Base-by-base conservation (phyloP, 2,329 filamentous ascomycete species). In the Cercospora janseana region DNA sequence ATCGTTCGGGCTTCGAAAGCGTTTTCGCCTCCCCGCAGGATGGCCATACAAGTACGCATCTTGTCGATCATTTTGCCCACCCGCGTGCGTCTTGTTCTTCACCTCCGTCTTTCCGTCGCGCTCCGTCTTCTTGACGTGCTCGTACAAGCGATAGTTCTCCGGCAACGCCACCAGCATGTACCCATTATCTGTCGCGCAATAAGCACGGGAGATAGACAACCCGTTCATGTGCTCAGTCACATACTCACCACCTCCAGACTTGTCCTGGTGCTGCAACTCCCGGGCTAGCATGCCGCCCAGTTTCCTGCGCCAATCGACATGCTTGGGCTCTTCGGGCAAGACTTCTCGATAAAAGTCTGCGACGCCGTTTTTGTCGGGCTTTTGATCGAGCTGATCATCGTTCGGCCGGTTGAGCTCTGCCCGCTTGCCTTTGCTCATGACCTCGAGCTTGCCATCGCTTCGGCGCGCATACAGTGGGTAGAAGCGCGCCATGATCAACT, bases 11-110 rank as follows among this genome's bases (percentile, higher is more conserved):
- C 78, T 82, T 47, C 79, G 67, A 61, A 76, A 83, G 41, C 79
- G 72, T 66, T 81, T 81, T 63, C 74, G 77, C 13, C 75, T 71
- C 12, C 79, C 79, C 37, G 72, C 67, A 2, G 79, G 79, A 60
- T 82, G 79, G 15, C 80, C 80, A 61, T 82, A 82, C 4, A 83
- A 70, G 56, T 82, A 82, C 24, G 78, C 78, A 61, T 83, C 80
- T 58, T 80, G 77, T 47, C 79, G 68, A 60, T 80, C 77, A 54
- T 75, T 76, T 8, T 71, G 73, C 26, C 74, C 76, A 27, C 70
- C 72, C 5, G 72, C 74, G 61, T 76, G 71, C 44, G 72, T 76
- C 64, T 75, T 73, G 63, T 71, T 68, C 56, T 72, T 70, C 54
- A 77, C 75, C 23, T 73, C 62, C 16, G 61, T 66, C 54, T 70